Base-by-base conservation (phyloP, 1,139 yeast genomes). In the Lodderomyces beijingensis region DNA sequence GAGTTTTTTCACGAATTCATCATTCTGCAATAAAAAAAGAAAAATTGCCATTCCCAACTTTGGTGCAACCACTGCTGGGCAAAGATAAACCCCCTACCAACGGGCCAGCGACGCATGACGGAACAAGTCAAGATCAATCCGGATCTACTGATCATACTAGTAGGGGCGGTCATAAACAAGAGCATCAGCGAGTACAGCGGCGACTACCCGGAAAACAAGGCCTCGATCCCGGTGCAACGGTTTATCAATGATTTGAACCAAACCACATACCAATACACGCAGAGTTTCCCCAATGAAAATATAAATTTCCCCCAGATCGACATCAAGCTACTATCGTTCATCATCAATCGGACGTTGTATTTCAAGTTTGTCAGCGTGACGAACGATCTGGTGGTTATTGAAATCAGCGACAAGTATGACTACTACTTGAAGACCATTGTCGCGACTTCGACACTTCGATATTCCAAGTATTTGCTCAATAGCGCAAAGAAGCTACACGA, bases 111-210 rank as follows among this genome's bases (percentile, higher is more conserved):
- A 19, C 10, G 10, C 25, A 44, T 44, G 47, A 19, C 45, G 12
- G 43, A 42, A 24, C 44, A 41, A 25, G 42, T 42, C 3, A 41
- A 38, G 25, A 38, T 41, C 27, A 42, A 42, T 20, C 46, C 46
- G 2, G 46, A 42, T 19, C 33, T 42, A 12, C 46, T 42, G 46
- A 42, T 42, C 5, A 39, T 61, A 17, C 47, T 62, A 10, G 47
- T 62, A 5, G 62, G 61, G 10, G 49, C 68, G 5, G 47, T 62
- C 6, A 47, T 62, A 36, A 58, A 62, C 41, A 43, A 41, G 23
- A 33, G 49, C 4, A 44, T 59, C 25, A 46, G 48, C 30, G 38
- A 42, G 18, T 43, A 44, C 27, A 40, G 44, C 12, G 41, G 40
- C 3, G 40, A 40, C 13, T 32, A 34, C 14, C 30, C 36, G 11